Percentiles rank a stretch among this genome's conserved stretches.
These are phyloP conservation scores for Aspergillus tanneri DNA, from an alignment of 2,329 filamentous ascomycete genomes.

Conservation along the genomic window DNA sequence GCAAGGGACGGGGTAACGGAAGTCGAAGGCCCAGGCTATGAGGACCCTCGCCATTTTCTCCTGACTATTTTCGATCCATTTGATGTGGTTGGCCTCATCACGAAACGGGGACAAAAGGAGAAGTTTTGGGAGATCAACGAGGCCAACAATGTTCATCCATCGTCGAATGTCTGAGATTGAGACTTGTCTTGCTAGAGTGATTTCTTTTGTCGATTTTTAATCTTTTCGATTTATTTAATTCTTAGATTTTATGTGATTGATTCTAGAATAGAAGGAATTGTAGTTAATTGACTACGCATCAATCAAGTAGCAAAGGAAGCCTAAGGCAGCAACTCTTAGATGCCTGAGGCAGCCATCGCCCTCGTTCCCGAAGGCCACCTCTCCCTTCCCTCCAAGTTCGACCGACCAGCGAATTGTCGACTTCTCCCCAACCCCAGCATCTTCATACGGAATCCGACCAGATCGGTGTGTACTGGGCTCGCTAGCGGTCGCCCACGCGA, in stretches of 20 bases:
- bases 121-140: conserved; percentile 40
- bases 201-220: not conserved
- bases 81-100: conserved; percentile 41
- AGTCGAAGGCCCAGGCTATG: conserved; percentile 50
- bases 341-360: not conserved
- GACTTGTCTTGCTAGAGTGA: not conserved
- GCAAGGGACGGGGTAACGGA: conserved; percentile 54
- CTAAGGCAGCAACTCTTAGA: not conserved
- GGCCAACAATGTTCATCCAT: not conserved
- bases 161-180: not conserved
- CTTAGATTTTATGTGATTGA: not conserved
- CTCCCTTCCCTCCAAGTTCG: conserved; percentile 4
- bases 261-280: too few species aligned
- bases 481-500: not conserved
- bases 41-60: conserved; percentile 48
- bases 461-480: not conserved
- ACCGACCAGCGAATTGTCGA: not conserved
- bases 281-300: not conserved
- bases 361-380: conserved; percentile 1
- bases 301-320: not conserved
- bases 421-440: not conserved
- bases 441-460: not conserved
- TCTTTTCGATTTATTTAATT: not conserved
- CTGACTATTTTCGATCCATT: conserved; percentile 47
- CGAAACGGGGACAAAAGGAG: conserved; percentile 35